Evolutionary conservation across 2,329 filamentous ascomycete species (phyloP).

Genomic region (Paraconiothyrium brasiliense): DNA sequence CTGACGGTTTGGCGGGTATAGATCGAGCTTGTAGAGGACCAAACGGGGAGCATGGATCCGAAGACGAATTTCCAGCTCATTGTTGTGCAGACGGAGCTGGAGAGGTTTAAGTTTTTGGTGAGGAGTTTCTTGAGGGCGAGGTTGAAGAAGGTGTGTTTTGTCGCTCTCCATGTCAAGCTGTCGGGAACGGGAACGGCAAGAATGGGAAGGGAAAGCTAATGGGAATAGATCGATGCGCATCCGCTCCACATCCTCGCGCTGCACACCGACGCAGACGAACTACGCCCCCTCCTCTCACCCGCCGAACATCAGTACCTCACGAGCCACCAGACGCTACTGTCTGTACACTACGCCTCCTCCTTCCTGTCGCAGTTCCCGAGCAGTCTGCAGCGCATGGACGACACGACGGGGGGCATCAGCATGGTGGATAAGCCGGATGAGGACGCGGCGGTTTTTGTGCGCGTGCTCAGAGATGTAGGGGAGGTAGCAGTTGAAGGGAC

Average conservation of each 20-base stretch:
- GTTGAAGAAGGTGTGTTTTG: slow-evolving; percentile 76
- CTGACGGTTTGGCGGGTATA: slow-evolving; percentile 42
- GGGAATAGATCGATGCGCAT: slow-evolving; percentile 74
- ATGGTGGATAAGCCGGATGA: slow-evolving; percentile 92
- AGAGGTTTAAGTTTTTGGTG: slow-evolving; percentile 91
- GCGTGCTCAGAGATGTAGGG: slow-evolving; percentile 70
- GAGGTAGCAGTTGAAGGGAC: slow-evolving; percentile 68
- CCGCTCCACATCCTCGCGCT: slow-evolving; percentile 75
- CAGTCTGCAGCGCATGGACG: slow-evolving; percentile 83
- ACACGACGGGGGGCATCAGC: slow-evolving; percentile 85
- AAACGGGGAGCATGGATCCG: slow-evolving; percentile 87
- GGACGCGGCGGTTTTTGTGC: slow-evolving; percentile 84
- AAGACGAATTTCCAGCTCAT: slow-evolving; percentile 93
- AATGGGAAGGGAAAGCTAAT: background rate
- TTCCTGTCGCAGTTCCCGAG: slow-evolving; percentile 86
- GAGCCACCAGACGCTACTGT: slow-evolving; percentile 83
- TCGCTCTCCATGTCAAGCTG: background rate
- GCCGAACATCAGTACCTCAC: slow-evolving; percentile 84
- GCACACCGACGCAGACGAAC: slow-evolving; percentile 52
- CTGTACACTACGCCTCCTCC: slow-evolving; percentile 83
- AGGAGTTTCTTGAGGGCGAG: slow-evolving; percentile 82
- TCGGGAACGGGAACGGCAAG: no score
- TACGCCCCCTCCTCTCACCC: slow-evolving; percentile 67
- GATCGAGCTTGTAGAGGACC: slow-evolving; percentile 60
- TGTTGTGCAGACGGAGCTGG: slow-evolving; percentile 94